Percentiles rank a stretch among this genome's conserved stretches.
Conservation (phyloP, 2,329 filamentous ascomycete species). For the Thelonectria discophora region DNA sequence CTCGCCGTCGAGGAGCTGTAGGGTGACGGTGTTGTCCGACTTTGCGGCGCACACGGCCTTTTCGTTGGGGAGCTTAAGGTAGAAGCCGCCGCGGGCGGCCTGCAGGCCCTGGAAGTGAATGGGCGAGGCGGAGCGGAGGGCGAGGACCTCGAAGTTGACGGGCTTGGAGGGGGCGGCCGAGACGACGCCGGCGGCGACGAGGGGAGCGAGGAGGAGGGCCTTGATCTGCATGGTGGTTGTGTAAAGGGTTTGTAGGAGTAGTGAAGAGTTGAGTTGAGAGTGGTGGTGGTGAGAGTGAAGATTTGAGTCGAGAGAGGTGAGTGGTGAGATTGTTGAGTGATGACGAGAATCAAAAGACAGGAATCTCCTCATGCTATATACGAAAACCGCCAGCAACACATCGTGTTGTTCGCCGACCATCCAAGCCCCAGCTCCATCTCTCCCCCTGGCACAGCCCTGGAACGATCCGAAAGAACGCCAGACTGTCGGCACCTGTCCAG, state of each 20-base stretch:
- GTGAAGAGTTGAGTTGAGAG: background rate
- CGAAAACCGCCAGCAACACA: background rate
- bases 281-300: too few species aligned
- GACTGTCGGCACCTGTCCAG: background rate
- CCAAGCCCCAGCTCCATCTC: background rate
- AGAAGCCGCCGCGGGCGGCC: slow-evolving; percentile 55
- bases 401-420: background rate
- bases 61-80: slow-evolving; percentile 54
- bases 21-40: slow-evolving; percentile 56
- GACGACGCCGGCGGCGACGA: slow-evolving; percentile 41
- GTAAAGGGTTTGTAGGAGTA: slow-evolving; percentile 10
- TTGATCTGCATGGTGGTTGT: slow-evolving; percentile 46
- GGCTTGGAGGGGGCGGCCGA: slow-evolving; percentile 40
- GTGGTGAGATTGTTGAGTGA: background rate
- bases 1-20: slow-evolving; percentile 55
- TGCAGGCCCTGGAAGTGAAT: slow-evolving; percentile 58
- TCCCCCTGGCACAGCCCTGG: background rate
- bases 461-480: background rate
- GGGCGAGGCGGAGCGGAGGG: slow-evolving; percentile 58
- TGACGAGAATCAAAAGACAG: background rate
- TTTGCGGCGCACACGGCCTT: slow-evolving; percentile 58
- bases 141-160: slow-evolving; percentile 58
- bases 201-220: slow-evolving; percentile 37
- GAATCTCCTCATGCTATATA: background rate
- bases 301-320: background rate